Evolutionary conservation across 805 yeast species (phyloP).

Genomic region (Zygosaccharomyces pseudorouxii): DNA sequence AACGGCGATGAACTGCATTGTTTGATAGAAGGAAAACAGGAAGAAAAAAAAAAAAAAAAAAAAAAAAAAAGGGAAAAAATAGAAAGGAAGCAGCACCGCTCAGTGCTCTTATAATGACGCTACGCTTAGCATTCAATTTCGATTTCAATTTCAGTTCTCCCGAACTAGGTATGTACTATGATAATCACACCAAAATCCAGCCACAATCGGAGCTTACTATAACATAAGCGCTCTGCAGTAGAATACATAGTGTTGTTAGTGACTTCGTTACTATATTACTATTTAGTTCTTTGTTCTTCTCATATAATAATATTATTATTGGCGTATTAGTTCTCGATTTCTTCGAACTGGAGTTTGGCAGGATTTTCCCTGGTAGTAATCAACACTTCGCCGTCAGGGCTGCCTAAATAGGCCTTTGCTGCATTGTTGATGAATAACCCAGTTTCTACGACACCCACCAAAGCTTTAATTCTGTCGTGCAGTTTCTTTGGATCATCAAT

Average conservation of each 20-base stretch:
- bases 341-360: background rate
- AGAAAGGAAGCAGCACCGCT: no score
- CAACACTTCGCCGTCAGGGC: constrained; percentile 61
- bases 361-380: constrained; percentile 18
- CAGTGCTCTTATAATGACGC: background rate
- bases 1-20: background rate
- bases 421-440: constrained; percentile 78
- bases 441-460: constrained; percentile 95
- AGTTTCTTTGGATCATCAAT: constrained; percentile 50
- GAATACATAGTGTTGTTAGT: background rate
- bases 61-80: background rate
- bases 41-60: background rate
- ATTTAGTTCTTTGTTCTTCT: background rate
- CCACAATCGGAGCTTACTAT: background rate
- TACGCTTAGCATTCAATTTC: background rate
- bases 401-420: constrained; percentile 82
- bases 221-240: background rate
- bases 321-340: background rate
- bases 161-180: background rate
- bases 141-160: background rate
- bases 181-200: background rate
- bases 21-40: background rate
- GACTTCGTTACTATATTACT: background rate
- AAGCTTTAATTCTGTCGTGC: constrained; percentile 60
- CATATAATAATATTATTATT: constrained; percentile 3